Base-by-base conservation (phyloP, 768 basidiomycete species). In the Tulasnella sp. region DNA sequence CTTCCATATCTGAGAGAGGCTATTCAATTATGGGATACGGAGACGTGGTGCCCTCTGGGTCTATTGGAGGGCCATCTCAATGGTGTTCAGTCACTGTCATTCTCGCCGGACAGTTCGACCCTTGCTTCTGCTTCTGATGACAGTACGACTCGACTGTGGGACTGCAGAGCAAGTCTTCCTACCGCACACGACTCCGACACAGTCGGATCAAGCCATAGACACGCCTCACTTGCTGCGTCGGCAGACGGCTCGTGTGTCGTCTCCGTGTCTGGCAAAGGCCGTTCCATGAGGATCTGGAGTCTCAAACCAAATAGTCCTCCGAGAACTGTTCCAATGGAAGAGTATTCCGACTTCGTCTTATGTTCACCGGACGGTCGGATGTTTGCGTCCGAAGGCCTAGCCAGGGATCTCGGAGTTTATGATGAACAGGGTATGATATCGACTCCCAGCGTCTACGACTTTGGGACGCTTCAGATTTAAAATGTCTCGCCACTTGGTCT, bases 41-140 rank as follows among this genome's bases (percentile, higher is more conserved):
- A 26, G 40, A 40, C 11, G 15, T 73, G 46, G 40, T 15, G 40
- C 37, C 29, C 20, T 23, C 3, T 73, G 10, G 71, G 40, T 40
- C 6, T 48, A 23, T 73, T 73, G 37, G 71, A 73, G 26, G 71
- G 46, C 2, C 46, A 73, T 37, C 23, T 26, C 29, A 37, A 40
- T 23, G 29, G n/a, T 20, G 37, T 73, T 7, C 39, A 40, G n/a
- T 73, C 35, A 10, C 39, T 73, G 5, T 29, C 71, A 35, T 42
- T 46, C 73, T 74, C 73, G 10, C 46, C 73, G 3, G 73, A 74
- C 32, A 23, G 73, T 26, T 42, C 73, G 18, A 32, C 44, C 44
- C 39, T 74, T 23, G 39, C 44, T 10, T 74, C 73, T 15, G 73
- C 23, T 18, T 74, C 73, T 20, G 44, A 44, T 9, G 73, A 74